phyloP scores from a whole-genome alignment of 768 basidiomycete genomes.

The Agaricus sinodeliciosus region DNA sequence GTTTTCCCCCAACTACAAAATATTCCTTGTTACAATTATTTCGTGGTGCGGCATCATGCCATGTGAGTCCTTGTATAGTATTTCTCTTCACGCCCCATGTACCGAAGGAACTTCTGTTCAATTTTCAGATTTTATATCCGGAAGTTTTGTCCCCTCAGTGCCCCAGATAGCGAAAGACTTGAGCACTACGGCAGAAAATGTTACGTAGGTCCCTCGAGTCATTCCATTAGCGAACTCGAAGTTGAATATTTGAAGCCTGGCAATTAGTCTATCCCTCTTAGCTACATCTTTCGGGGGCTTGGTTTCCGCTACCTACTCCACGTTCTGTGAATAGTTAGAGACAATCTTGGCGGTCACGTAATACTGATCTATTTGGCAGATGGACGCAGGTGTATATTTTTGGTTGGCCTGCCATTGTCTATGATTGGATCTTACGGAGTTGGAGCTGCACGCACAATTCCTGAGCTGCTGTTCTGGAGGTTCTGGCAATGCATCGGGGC shows the following conservation, averaged over 20 bases:
- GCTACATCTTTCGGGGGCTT: conserved; percentile 24
- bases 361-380: conserved; percentile 27
- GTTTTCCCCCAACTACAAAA: conserved; percentile 14
- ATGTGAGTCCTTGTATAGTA: conserved; percentile 28
- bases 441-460: conserved; percentile 33
- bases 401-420: conserved; percentile 53
- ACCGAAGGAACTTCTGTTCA: neutral
- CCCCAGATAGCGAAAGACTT: conserved; percentile 20
- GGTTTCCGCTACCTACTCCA: conserved; percentile 25
- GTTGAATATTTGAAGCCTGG: conserved; percentile 12
- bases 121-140: conserved; percentile 16
- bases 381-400: conserved; percentile 53
- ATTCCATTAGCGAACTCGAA: neutral
- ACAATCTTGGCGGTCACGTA: neutral
- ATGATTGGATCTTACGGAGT: conserved; percentile 56
- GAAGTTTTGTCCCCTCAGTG: conserved; percentile 21
- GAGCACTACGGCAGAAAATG: conserved; percentile 15
- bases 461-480: conserved; percentile 48
- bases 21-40: conserved; percentile 13
- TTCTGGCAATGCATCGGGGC: conserved; percentile 60
- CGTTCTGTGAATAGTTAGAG: conserved; percentile 21
- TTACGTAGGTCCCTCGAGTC: conserved; percentile 12
- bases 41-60: conserved; percentile 13
- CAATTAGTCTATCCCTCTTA: conserved; percentile 27
- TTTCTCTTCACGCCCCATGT: conserved; percentile 10